phyloP scores from a whole-genome alignment of 257 asterid species.

The Galeopsis tetrahit region DNA sequence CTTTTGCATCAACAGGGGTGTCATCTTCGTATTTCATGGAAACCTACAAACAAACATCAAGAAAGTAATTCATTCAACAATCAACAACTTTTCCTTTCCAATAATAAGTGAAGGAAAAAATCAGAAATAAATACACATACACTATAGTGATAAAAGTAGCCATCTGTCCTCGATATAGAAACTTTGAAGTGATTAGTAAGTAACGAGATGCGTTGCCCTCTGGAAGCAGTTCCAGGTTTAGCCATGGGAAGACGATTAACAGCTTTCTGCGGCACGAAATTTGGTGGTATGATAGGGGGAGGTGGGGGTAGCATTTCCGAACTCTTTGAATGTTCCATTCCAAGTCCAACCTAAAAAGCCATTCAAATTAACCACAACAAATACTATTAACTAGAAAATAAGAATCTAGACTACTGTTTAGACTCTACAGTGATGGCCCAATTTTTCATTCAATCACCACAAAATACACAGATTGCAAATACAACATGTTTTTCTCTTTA shows the following conservation, averaged over 20 bases:
- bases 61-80: neutral
- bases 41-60: constrained; percentile 44
- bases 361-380: neutral
- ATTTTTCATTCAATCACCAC: too few species aligned
- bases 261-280: constrained; percentile 37
- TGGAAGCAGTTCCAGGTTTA: constrained; percentile 43
- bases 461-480: too few species aligned
- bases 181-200: constrained; percentile 67
- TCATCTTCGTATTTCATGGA: constrained; percentile 64
- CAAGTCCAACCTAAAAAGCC: constrained; percentile 13
- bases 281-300: constrained; percentile 42
- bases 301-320: constrained; percentile 44
- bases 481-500: too few species aligned
- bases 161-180: constrained; percentile 44
- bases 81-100: neutral
- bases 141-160: constrained; percentile 60
- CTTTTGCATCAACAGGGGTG: constrained; percentile 60
- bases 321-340: constrained; percentile 21
- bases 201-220: constrained; percentile 47
- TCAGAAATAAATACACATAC: constrained; percentile 36
- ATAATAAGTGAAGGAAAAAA: neutral
- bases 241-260: constrained; percentile 54
- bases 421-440: neutral
- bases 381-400: neutral
- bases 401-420: neutral